phyloP scores from a whole-genome alignment of 345 rosid genomes.

The Noccaea bulbosa region DNA sequence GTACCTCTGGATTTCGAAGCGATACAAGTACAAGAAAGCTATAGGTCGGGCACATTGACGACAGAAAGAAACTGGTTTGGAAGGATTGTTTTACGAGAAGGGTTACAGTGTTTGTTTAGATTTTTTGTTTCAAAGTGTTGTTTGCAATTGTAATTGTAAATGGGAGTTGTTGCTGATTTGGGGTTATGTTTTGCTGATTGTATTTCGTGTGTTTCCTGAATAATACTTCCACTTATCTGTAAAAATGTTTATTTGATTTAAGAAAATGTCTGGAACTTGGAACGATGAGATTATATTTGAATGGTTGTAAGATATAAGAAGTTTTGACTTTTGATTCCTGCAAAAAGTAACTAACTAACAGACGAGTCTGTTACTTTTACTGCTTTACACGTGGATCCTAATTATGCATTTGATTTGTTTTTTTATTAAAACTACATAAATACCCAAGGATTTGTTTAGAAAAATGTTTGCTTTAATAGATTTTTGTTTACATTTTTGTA shows the following conservation, averaged over 20 bases:
- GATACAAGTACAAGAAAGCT: slow-evolving; percentile 81
- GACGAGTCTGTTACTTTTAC: no score
- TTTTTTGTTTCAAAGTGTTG: slow-evolving; percentile 23
- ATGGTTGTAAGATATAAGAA: not conserved
- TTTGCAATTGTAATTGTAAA: slow-evolving; percentile 15
- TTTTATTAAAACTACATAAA: not conserved
- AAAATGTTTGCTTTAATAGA: not conserved
- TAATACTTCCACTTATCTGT: not conserved
- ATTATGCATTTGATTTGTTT: no score
- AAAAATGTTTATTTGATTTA: slow-evolving; percentile 4
- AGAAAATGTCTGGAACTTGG: not conserved
- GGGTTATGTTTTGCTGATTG: slow-evolving; percentile 12
- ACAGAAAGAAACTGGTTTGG: not conserved
- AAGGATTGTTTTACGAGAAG: not conserved
- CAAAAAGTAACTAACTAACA: no score
- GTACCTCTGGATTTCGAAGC: slow-evolving; percentile 69
- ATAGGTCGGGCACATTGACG: slow-evolving; percentile 46
- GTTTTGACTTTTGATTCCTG: not conserved
- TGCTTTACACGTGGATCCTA: no score
- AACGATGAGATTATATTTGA: not conserved
- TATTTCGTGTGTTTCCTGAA: slow-evolving; percentile 8
- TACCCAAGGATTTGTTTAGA: not conserved
- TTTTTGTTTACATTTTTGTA: not conserved
- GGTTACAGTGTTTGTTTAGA: no score
- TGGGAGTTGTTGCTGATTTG: slow-evolving; percentile 16